Evolutionary conservation across 164 flowering plant species (phyloP).

Genomic region (Dillenia suffruticosa): DNA sequence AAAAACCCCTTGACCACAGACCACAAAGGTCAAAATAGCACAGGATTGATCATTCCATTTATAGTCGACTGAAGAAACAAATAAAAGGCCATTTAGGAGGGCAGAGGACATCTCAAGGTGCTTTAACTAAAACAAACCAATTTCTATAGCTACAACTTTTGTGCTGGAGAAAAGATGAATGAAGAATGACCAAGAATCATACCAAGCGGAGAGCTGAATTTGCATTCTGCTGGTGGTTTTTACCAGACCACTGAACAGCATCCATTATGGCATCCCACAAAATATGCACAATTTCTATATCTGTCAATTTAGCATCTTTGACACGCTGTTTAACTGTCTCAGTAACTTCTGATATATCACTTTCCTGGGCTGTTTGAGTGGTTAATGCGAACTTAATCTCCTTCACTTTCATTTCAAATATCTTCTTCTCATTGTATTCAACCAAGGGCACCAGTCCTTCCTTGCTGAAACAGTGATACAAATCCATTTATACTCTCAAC

Average conservation of each 20-base stretch:
- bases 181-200: neutral
- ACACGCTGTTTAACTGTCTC: slow-evolving; percentile 80
- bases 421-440: slow-evolving; percentile 91
- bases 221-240: slow-evolving; percentile 99
- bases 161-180: too few species aligned
- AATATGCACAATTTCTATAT: slow-evolving; percentile 76
- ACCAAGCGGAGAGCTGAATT: slow-evolving; percentile 93
- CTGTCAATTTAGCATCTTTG: slow-evolving; percentile 91
- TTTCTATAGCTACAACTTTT: too few species aligned
- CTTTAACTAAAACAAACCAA: too few species aligned
- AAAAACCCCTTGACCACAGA: too few species aligned
- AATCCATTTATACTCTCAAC: neutral
- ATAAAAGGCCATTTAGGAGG: too few species aligned
- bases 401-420: slow-evolving; percentile 86
- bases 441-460: slow-evolving; percentile 68
- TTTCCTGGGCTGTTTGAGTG: slow-evolving; percentile 79
- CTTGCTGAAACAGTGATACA: slow-evolving; percentile 39
- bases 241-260: slow-evolving; percentile 99
- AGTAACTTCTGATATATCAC: slow-evolving; percentile 80
- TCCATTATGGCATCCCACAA: slow-evolving; percentile 98
- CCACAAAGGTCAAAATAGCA: too few species aligned
- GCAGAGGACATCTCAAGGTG: too few species aligned
- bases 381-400: slow-evolving; percentile 91
- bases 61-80: too few species aligned
- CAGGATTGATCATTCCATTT: too few species aligned